These are phyloP conservation scores for Ammopiptanthus mongolicus DNA, from an alignment of 306 rosid genomes.

Conservation along the genomic window DNA sequence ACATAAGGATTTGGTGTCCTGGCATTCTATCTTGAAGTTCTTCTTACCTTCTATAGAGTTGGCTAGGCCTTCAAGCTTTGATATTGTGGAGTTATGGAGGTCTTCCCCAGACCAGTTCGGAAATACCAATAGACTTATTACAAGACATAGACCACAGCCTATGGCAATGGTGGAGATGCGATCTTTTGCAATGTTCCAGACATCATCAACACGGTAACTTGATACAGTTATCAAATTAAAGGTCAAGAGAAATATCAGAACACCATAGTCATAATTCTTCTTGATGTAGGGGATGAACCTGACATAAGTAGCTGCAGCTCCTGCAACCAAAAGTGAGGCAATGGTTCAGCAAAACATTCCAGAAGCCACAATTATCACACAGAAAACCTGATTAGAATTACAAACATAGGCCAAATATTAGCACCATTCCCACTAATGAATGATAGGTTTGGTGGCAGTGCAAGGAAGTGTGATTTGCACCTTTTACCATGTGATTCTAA, in stretches of 20 bases:
- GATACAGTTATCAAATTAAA: slow-evolving; percentile 84
- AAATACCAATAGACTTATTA: slow-evolving; percentile 65
- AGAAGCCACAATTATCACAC: neutral
- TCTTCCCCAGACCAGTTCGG: slow-evolving; percentile 97
- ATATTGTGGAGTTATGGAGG: slow-evolving; percentile 63
- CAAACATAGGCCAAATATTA: neutral
- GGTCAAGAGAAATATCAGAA: slow-evolving; percentile 77
- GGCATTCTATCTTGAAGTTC: neutral
- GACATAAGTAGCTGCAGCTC: slow-evolving; percentile 68
- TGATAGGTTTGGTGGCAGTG: too few relatives aligned
- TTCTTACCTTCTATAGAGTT: slow-evolving; percentile 65
- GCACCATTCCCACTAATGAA: neutral
- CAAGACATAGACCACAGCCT: slow-evolving; percentile 71
- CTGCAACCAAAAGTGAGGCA: slow-evolving; percentile 38
- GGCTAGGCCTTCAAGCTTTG: slow-evolving; percentile 81
- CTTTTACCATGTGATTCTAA: neutral
- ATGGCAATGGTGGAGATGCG: slow-evolving; percentile 71
- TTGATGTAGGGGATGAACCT: slow-evolving; percentile 82
- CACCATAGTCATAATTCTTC: slow-evolving; percentile 84
- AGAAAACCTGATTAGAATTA: neutral
- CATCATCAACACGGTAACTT: slow-evolving; percentile 56
- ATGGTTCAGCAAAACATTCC: neutral
- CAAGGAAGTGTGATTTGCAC: neutral
- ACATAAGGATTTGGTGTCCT: neutral
- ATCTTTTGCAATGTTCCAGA: slow-evolving; percentile 58